A percentile compares a stretch with the other conserved stretches of the same genome.
Evolutionary conservation across 768 basidiomycete species (phyloP).

Genomic region (Mycena vitilis): DNA sequence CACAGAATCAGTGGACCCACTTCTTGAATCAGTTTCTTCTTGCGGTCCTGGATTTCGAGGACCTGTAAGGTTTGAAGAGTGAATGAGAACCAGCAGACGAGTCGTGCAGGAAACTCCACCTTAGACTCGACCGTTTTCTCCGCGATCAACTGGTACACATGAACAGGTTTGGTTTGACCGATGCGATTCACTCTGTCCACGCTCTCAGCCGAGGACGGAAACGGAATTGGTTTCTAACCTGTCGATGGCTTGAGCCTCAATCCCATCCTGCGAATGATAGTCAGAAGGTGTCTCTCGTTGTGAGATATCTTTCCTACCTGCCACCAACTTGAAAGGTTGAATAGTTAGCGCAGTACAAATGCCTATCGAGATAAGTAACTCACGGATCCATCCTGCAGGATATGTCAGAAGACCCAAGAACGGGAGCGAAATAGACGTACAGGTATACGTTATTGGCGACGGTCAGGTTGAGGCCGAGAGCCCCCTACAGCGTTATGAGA

Average conservation of each 20-base stretch:
- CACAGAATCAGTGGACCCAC: constrained; percentile 47
- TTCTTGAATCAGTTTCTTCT: constrained; percentile 83
- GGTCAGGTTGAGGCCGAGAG: constrained; percentile 88
- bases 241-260: constrained; percentile 85
- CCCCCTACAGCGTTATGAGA: constrained; percentile 57
- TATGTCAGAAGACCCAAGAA: not conserved
- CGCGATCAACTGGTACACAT: constrained; percentile 91
- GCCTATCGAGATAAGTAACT: constrained; percentile 44
- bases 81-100: not conserved
- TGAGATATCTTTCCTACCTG: constrained; percentile 55
- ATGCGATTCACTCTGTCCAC: constrained; percentile 74
- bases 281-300: constrained; percentile 25
- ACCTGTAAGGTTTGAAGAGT: constrained; percentile 48
- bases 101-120: constrained; percentile 48
- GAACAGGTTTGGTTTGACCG: constrained; percentile 85
- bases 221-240: not conserved
- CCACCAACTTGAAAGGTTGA: constrained; percentile 72
- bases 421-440: constrained; percentile 55
- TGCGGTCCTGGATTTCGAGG: constrained; percentile 88
- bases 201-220: constrained; percentile 42
- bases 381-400: constrained; percentile 82
- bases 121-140: constrained; percentile 91
- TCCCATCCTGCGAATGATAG: constrained; percentile 66
- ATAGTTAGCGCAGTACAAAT: not conserved
- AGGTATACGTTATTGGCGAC: constrained; percentile 85